Conservation (phyloP, 257 asterid genomes). For the Plectranthus barbatus region DNA sequence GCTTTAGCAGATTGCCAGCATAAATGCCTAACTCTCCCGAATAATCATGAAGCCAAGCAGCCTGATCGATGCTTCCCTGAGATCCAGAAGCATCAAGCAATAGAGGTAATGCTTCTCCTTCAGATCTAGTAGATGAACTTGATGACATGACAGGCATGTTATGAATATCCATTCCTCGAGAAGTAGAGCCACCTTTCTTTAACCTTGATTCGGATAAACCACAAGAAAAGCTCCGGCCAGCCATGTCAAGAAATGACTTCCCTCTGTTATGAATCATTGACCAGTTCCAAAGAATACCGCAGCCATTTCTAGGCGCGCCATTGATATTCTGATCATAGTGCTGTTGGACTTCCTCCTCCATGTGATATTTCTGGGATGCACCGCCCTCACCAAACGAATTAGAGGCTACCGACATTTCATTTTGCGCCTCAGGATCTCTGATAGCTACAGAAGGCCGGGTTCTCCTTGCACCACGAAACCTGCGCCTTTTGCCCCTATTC, state of each 20-base stretch:
- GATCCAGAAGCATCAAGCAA: slow-evolving; percentile 70
- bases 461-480: slow-evolving; percentile 71
- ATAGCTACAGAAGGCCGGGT: slow-evolving; percentile 37
- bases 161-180: slow-evolving; percentile 22
- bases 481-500: slow-evolving; percentile 61
- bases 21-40: slow-evolving; percentile 84
- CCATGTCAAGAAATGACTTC: slow-evolving; percentile 77
- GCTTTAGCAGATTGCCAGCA: slow-evolving; percentile 73
- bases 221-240: slow-evolving; percentile 88
- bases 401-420: slow-evolving; percentile 86
- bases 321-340: slow-evolving; percentile 30
- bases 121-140: slow-evolving; percentile 62
- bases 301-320: slow-evolving; percentile 58
- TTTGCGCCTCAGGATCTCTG: slow-evolving; percentile 45
- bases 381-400: slow-evolving; percentile 55
- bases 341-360: slow-evolving; percentile 36
- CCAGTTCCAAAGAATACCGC: slow-evolving; percentile 97
- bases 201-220: slow-evolving; percentile 75
- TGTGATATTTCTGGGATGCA: slow-evolving; percentile 25
- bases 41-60: slow-evolving; percentile 68
- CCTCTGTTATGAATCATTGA: slow-evolving; percentile 86
- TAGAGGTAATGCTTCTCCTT: slow-evolving; percentile 77
- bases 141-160: slow-evolving; percentile 56
- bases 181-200: slow-evolving; percentile 29
- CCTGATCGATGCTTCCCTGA: slow-evolving; percentile 57